A percentile compares a stretch with the other conserved stretches of the same genome.
These are phyloP conservation scores for Populus deltoides DNA, from an alignment of 345 rosid genomes.

Conservation along the genomic window DNA sequence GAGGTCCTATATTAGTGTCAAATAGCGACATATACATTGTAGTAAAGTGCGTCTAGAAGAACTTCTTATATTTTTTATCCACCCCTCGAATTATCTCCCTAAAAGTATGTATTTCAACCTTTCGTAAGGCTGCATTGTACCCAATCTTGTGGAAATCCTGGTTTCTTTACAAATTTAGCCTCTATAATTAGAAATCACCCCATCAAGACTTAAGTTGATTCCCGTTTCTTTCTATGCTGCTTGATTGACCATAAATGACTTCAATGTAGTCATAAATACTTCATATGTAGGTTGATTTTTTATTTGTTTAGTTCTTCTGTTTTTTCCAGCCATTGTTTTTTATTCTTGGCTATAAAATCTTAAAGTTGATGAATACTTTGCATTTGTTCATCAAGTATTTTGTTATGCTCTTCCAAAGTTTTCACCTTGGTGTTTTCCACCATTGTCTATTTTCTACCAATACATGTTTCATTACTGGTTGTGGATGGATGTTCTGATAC, in stretches of 20 bases:
- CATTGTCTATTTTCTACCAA: no score
- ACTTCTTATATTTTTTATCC: no score
- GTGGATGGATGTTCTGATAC: no score
- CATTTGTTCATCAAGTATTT: not conserved
- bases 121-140: not conserved
- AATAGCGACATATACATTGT: no score
- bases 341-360: not conserved
- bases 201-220: not conserved
- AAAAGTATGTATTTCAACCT: not conserved
- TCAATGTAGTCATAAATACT: no score
- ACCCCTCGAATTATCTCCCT: no score
- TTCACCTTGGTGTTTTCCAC: no score
- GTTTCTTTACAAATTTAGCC: no score
- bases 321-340: not conserved
- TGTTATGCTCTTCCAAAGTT: not conserved
- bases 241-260: not conserved
- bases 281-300: not conserved
- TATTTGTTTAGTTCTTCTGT: no score
- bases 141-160: not conserved
- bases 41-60: not conserved
- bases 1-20: no score
- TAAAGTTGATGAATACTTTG: not conserved
- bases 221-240: fast-evolving
- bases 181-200: not conserved
- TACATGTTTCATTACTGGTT: no score